Base-by-base conservation (phyloP, 2,329 filamentous ascomycete species). In the Exophiala sp. region DNA sequence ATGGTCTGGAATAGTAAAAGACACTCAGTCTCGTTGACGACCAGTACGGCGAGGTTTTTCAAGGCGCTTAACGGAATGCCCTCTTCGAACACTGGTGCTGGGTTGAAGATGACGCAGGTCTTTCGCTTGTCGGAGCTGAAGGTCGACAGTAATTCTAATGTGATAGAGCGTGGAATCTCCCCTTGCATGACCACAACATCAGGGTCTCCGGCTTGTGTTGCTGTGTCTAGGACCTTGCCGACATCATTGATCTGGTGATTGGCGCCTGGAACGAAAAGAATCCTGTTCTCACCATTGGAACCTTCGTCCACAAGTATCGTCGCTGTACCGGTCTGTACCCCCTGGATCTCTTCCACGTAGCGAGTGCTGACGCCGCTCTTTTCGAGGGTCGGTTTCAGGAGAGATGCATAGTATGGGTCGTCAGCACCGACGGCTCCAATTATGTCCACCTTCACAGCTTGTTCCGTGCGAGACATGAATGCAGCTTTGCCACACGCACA, bases 1-100 rank as follows among this genome's bases (percentile, higher is more conserved):
- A 47, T 73, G 68, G 11, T 67, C 66, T 24, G 83, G 0, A 82
- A 84, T 50, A 95, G 78, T 46, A 91, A 81, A 7, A 85, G 81
- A 2, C 91, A 89, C 74, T 96, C 91, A 1, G 87, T 94, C 75
- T 96, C 91, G 66, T 97, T 96, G 64, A 96, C 82, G 47, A 96
- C 82, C 40, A 96, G 77, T 65, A 95, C 89, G 39, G 84, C 83
- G 32, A 96, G 78, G 1, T 81, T 82, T 5, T 69, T 63, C 67
- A 88, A 94, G 7, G 83, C 84, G 24, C 82, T 77, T 0, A 76
- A 75, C 1, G 89, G 90, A 3, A 96, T 72, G 7, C 74, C 70
- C 41, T 85, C 79, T 3, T 91, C 90, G 3, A 88, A 87, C 8
- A 91, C 91, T 12, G 91, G 91, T 2, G 91, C 91, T 12, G 91